Evolutionary conservation across 2,329 filamentous ascomycete genomes (phyloP), one percentile per base, ranked within the genome.

Genomic region (Cordyceps sp.): DNA sequence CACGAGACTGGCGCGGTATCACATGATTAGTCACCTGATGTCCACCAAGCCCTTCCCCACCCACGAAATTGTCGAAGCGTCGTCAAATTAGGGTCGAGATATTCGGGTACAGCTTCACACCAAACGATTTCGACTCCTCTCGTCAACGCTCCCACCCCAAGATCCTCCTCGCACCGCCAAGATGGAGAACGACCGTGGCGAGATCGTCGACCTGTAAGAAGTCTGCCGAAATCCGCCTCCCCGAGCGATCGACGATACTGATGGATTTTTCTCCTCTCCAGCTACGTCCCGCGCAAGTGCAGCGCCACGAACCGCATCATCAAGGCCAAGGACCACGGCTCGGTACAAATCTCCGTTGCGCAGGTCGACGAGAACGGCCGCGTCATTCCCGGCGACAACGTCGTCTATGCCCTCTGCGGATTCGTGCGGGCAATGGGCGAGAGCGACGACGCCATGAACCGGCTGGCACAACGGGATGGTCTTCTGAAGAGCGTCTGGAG

Each of bases 111-210:
- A 44, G 39, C 24, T 41, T 40, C 35, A 47, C 46, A 47, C 46
- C 40, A 42, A 46, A 41, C 38, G 43, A 37, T 44, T 39, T 47
- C 43, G 45, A 45, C 45, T 42, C 46, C 44, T 39, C 41, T 39
- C 12, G 13, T 20, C 6, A 18, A 28, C 26, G 14, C 26, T 10
- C 5, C 28, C 22, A 9, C 10, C 32, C 33, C 43, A 43, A 42
- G 23, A 14, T 17, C 19, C 31, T 30, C 17, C 22, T 20, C 29
- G 18, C 1, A 49, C 53, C 56, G 62, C 55, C 58, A 86, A 73
- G 67, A 98, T 96, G 90, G 90, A 98, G 77, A 98, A 98, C 85
- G 90, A 96, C 73, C 85, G 85, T 70, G 88, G 88, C 71, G 85
- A 96, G 68, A 86, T 94, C 69, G 90, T 96, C 64, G 88, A 96